Base-by-base conservation (phyloP, 345 rosid genomes). In the Syzygium jambos region DNA sequence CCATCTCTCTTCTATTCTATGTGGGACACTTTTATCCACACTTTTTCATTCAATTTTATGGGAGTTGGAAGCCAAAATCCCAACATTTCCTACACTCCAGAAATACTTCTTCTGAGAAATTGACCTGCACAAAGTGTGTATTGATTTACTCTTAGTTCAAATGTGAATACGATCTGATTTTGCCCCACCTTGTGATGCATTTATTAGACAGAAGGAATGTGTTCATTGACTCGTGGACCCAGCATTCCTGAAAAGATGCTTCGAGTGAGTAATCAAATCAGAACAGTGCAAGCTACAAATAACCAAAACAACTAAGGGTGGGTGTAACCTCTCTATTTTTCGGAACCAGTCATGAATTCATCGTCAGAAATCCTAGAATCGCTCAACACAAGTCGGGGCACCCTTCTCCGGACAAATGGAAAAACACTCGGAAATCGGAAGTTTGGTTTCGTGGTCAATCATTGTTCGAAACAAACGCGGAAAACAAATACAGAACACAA, bases 201-300 rank as follows among this genome's bases (percentile, higher is more conserved):
- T 61, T 6, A 52, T 88, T 93, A 95, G 99, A 97, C 90, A 89
- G 98, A 92, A 92, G 98, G 93, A 93, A 88, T 34, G 95, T 95
- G 29, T 95, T 89, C 87, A 93, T 95, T 61, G 84, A 96, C 89
- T 85, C 95, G 88, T 90, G 97, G 90, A 91, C 92, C 83, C 98
- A 34, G 88, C 88, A 91, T 95, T 89, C 96, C 97, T 17, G 98
- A 95, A 92, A 93, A 92, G 92, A 86, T 92, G 86, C 95, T 97
- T 89, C 91, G 92, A 89, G 94, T 97, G 86, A 88, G 92, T 77
- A 87, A 89, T 85, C 91, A 92, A 90, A 92, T 91, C 17, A 95
- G 99, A 90, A 93, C 92, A 1, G 98, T 96, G 85, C 95, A 93
- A 92, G 98, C 98, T 92, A 97, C 98, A 73, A 95, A 94, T 89